Evolutionary conservation across 208 protist genomes (phyloP).

Genomic region (Trichomonas tenax): DNA sequence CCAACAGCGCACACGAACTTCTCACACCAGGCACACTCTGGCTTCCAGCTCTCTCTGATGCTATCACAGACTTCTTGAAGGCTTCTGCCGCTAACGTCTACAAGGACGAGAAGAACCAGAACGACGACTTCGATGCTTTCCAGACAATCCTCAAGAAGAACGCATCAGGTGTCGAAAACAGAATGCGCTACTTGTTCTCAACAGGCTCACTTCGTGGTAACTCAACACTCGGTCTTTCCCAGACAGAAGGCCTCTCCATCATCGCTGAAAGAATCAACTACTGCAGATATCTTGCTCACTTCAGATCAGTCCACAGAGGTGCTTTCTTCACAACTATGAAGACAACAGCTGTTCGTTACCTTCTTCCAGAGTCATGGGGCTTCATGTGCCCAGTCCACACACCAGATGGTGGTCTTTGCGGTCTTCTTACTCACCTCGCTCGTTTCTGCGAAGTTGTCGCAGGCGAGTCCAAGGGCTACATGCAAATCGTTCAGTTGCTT

Average conservation of each 20-base stretch:
- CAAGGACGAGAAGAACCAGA: neutral
- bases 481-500: neutral
- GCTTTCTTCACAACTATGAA: constrained; percentile 88
- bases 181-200: constrained; percentile 56
- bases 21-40: constrained; percentile 73
- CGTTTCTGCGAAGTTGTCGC: constrained; percentile 28
- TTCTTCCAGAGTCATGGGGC: constrained; percentile 92
- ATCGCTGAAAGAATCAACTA: constrained; percentile 92
- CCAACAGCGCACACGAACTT: constrained; percentile 76
- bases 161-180: constrained; percentile 35
- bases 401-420: constrained; percentile 97
- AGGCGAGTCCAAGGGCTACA: neutral
- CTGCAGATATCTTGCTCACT: constrained; percentile 93
- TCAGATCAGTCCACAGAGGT: constrained; percentile 83
- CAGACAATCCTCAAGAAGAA: neutral
- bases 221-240: constrained; percentile 59
- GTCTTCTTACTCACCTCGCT: constrained; percentile 94
- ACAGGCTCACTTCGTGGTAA: constrained; percentile 58
- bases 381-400: constrained; percentile 99
- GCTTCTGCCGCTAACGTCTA: neutral
- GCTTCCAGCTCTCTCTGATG: neutral
- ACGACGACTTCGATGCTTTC: neutral
- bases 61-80: neutral
- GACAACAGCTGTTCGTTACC: constrained; percentile 75
- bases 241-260: constrained; percentile 76